phyloP scores from a whole-genome alignment of 2,329 filamentous ascomycete genomes.

The Xylaria arbuscula region DNA sequence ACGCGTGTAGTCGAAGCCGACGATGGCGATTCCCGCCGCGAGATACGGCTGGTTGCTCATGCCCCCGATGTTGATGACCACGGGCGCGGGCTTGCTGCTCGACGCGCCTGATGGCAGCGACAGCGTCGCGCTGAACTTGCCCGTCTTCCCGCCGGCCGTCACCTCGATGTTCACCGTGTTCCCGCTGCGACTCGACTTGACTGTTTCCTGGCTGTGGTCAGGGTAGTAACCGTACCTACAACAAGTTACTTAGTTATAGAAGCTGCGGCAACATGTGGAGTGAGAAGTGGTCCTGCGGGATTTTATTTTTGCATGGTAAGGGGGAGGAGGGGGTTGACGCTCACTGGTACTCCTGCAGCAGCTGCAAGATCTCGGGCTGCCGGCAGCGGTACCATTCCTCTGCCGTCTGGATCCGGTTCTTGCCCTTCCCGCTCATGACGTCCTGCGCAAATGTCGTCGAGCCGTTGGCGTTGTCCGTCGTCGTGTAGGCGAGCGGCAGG shows the following conservation, averaged over 20 bases:
- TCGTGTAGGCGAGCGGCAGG: slow-evolving; percentile 55
- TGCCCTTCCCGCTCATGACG: slow-evolving; percentile 54
- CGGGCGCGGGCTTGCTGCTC: slow-evolving; percentile 53
- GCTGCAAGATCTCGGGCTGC: slow-evolving; percentile 60
- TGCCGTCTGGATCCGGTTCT: slow-evolving; percentile 56
- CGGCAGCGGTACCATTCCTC: slow-evolving; percentile 63
- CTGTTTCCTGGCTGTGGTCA: slow-evolving; percentile 59
- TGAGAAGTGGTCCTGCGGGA: too few species aligned
- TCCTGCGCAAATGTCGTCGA: slow-evolving; percentile 48
- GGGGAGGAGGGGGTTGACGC: background rate
- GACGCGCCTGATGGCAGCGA: slow-evolving; percentile 54
- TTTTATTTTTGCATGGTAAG: background rate
- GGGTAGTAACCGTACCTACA: slow-evolving; percentile 58
- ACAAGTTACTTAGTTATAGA: background rate
- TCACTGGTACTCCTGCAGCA: slow-evolving; percentile 64
- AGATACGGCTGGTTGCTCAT: slow-evolving; percentile 61
- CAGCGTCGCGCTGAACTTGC: slow-evolving; percentile 57
- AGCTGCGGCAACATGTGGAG: background rate
- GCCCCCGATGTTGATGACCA: slow-evolving; percentile 63
- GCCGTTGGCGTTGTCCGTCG: slow-evolving; percentile 50
- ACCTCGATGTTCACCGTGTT: slow-evolving; percentile 57
- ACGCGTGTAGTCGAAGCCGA: slow-evolving; percentile 60
- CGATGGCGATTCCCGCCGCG: slow-evolving; percentile 60
- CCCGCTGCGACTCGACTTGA: slow-evolving; percentile 59
- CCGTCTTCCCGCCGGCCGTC: slow-evolving; percentile 57